These are phyloP conservation scores for Aspergillus ellipticus DNA, from an alignment of 495 filamentous ascomycete species.

Conservation along the genomic window DNA sequence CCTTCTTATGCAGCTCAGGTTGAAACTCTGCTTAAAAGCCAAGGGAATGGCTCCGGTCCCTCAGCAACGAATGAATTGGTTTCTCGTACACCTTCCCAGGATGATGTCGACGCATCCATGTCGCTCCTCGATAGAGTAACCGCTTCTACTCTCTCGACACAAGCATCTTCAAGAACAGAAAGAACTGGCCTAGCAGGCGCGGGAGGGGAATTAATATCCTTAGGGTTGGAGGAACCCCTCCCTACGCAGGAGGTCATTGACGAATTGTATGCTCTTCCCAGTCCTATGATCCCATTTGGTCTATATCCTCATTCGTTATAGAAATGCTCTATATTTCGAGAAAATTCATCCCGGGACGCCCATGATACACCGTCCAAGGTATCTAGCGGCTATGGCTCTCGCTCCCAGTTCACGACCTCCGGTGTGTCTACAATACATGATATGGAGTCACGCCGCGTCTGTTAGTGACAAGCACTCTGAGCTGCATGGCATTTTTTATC, in stretches of 20 bases:
- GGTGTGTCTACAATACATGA: conserved; percentile 84
- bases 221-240: conserved; percentile 89
- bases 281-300: not conserved
- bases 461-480: conserved; percentile 74
- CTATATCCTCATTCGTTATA: conserved; percentile 13
- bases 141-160: conserved; percentile 22
- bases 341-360: conserved; percentile 83
- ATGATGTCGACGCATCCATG: conserved; percentile 23
- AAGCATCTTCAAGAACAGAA: conserved; percentile 18
- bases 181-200: conserved; percentile 38
- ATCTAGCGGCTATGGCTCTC: conserved; percentile 78
- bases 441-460: conserved; percentile 86
- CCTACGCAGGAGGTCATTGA: conserved; percentile 85
- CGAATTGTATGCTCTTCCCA: conserved; percentile 63
- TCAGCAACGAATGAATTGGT: conserved; percentile 21
- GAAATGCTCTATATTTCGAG: conserved; percentile 83
- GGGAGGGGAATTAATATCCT: conserved; percentile 90
- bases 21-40: conserved; percentile 80
- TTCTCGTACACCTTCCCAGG: conserved; percentile 24
- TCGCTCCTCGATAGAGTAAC: conserved; percentile 22
- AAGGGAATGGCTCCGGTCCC: conserved; percentile 27
- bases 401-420: conserved; percentile 83
- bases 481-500: conserved; percentile 81
- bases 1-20: conserved; percentile 69
- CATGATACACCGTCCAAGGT: conserved; percentile 84